Evolutionary conservation across 495 filamentous ascomycete species (phyloP), one percentile per base, ranked within the genome.

Genomic region (Lasiosphaeria miniovina): DNA sequence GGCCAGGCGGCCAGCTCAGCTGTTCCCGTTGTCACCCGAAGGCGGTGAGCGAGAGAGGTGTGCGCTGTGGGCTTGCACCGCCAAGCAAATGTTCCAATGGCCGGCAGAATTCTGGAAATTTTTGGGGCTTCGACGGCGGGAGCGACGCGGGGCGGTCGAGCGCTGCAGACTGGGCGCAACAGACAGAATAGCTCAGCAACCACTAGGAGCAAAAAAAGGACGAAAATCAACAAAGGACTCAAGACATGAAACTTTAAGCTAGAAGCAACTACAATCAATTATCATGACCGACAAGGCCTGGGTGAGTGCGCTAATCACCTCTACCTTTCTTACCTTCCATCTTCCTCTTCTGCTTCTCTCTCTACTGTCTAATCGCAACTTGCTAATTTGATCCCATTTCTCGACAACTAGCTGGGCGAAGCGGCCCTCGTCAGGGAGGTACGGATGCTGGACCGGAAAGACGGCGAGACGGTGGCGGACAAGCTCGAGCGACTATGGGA

Each of bases 401-500:
- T 15, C 17, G n/a, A 2, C 4, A 45, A 24, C 41, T 46, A 72
- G 68, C n/a, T 50, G 35, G 61, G 53, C 55, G 63, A 73, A 45
- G 62, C 56, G 24, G 59, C 63, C 57, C 63, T 72, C 52, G 48
- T 71, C 40, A 55, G 49, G 46, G 60, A 65, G 3, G 67, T 69
- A 9, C 63, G 64, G 12, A 61, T 72, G 1, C 71, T 81, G 46
- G 75, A 79, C 52, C 71, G 78, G 52, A 72, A 71, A 58, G 60
- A 62, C 36, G 62, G 66, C 45, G 65, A 74, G 14, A 46, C 71
- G 10, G 57, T 75, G 6, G 68, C 74, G 48, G 71, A 78, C 32
- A 77, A 71, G 43, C 71, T 80, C 36, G 67, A 70, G 40, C 60
- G 64, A 41, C 54, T 81, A 32, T 77, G 74, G 74, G 52, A 62